Evolutionary conservation across 73 alveolate genomes (phyloP), one percentile per base, ranked within the genome.

Genomic region (Paramecium primaurelia): DNA sequence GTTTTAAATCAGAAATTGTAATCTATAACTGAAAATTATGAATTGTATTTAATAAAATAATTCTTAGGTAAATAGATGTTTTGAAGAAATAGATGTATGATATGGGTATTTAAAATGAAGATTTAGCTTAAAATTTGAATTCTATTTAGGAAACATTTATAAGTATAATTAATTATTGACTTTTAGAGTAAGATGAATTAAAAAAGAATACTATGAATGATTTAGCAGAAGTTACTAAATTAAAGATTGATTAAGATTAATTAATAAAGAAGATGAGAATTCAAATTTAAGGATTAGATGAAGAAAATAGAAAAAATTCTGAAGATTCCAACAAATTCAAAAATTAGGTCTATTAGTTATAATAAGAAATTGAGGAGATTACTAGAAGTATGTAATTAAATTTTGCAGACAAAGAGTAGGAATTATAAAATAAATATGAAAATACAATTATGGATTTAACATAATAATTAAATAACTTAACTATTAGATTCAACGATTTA

Each of bases 321-420:
- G 47, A 80, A 80, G 91, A 80, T 10, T 59, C 91, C 11, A 42
- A 3, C 7, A 80, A 80, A 47, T 80, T 32, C 45, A 80, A 47
- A 18, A 32, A 34, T 32, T 80, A 80, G 30, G 75, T 80, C 45
- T 49, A 80, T 25, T 45, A 80, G 32, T 44, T 40, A 38, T 26
- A 80, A 14, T 80, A 80, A 25, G 91, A 80, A 80, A 22, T 80
- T n/a, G 91, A 80, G 26, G 91, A 80, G 16, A 42, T 80, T 44
- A 80, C 91, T 14, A 6, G 91, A 80, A 80, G 91, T 25, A 1
- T 44, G n/a, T 0, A 80, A 47, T 20, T 40, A 10, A 80, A 80
- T 49, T 80, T 40, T 80, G 51, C 47, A 12, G 91, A 80, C 1
- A 80, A 80, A 49, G 91, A 80, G 8, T 9, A 20, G 16, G 91